Base-by-base conservation (phyloP, 371 early-diverging fungal species). In the Mucor velutinosus region DNA sequence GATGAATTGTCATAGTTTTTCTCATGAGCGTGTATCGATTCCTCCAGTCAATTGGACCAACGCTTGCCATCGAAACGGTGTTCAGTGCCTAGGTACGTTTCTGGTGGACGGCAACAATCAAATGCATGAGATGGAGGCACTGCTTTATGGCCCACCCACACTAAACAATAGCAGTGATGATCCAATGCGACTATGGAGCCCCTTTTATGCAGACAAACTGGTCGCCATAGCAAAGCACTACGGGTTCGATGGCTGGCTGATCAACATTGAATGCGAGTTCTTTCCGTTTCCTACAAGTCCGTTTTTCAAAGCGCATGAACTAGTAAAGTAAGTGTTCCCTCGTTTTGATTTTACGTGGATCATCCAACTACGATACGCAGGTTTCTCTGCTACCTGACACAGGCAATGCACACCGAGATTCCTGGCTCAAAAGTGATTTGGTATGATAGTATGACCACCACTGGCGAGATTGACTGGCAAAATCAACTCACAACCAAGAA, bases 201-300 rank as follows among this genome's bases (percentile, higher is more conserved):
- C 77, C 15, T 73, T 65, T 32, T 89, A 76, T 74, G 87, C 89
- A 0, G 85, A 90, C 66, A 87, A 83, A 47, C 63, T 90, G 53
- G 89, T 90, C 4, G 82, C 79, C 6, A 57, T 91, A 47, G 89
- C 91, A 0, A 72, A 78, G 19, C 81, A 85, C 64, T 91, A 87
- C 67, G 73, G 77, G 21, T 91, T 91, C 77, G 90, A 89, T 66
- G 90, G 91, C 7, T 91, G 88, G 87, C 77, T 91, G 57, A 75
- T 91, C 45, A 89, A 90, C 57, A 84, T 91, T 53, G 91, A 90
- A 76, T 73, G 77, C 19, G 75, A 74, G 15, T 77, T 91, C 25
- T 60, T 66, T 39, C 64, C 71, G 8, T 71, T 74, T 19, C 71
- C 75, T 0, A 58, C 69, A 14, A 45, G 45, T 7, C 65, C 71